Evolutionary conservation across 306 rosid species (phyloP), one percentile per base, ranked within the genome.

Genomic region (Ormosia emarginata): DNA sequence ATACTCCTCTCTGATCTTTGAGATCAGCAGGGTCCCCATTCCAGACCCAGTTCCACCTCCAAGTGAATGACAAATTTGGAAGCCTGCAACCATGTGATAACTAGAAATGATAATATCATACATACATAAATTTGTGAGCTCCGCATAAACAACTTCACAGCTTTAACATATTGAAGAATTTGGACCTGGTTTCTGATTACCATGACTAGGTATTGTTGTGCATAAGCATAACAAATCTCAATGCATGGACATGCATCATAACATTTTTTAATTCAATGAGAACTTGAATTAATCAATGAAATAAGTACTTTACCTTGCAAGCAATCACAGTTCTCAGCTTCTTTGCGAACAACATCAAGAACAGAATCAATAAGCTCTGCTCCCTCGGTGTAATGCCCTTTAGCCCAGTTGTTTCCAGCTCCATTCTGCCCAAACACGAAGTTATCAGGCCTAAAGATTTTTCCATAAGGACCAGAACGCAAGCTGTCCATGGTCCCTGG

Each of bases 41-140:
- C 97, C 94, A 13, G 97, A 92, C 36, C 97, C 97, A 8, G 97
- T 92, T 55, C 92, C 92, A 8, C 97, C 97, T 71, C 94, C 97
- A 13, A 92, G 83, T 41, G 94, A 92, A 88, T 90, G 94, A 82
- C 97, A 92, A 53, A 90, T 79, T 86, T 92, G 97, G 81, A 92
- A 92, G 3, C 97, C 97, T 92, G 90, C 15, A 49, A 13, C 63
- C 47, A 59, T 59, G 66, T 59, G 24, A 58, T 7, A 59, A 59
- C 15, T 9, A 58, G 33, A 37, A 58, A 56, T 15, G 17, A 14
- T 52, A 41, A 11, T 47, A 47, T 47, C 53, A 47, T 47, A 12
- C 64, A 57, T 57, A 7, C 59, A 56, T 18, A 18, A 71, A 59
- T 32, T 12, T 46, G n/a, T n/a, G n/a, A n/a, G n/a, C n/a, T n/a